Conservation (phyloP, 352 stramenopile genomes). For the Phytophthora pseudosyringae region DNA sequence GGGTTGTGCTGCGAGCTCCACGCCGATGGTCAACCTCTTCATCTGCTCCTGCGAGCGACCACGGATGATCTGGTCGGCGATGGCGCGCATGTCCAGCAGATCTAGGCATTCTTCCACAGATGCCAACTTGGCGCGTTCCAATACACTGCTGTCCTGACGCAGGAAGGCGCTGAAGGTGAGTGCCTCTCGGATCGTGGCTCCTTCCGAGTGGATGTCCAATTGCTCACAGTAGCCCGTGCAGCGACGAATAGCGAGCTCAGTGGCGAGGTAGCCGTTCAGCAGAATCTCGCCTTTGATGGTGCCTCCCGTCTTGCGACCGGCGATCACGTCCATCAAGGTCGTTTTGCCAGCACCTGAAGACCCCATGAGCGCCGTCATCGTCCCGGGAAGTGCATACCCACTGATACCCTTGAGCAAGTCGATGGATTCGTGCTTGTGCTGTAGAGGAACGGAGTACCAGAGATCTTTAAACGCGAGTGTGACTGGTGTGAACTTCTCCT, state of each 20-base stretch:
- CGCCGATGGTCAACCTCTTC: conserved; percentile 82
- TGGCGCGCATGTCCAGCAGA: conserved; percentile 35
- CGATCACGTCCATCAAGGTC: conserved; percentile 57
- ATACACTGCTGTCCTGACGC: conserved; percentile 46
- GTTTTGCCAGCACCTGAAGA: conserved; percentile 81
- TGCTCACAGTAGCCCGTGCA: conserved; percentile 43
- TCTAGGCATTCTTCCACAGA: conserved; percentile 46
- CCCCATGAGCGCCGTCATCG: conserved; percentile 63
- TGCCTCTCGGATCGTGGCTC: conserved; percentile 83
- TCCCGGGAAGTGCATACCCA: conserved; percentile 48
- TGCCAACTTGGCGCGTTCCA: conserved; percentile 28
- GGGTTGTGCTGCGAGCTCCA: conserved; percentile 90
- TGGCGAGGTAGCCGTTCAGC: conserved; percentile 42
- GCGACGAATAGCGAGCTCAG: conserved; percentile 34
- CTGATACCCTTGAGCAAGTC: conserved; percentile 77
- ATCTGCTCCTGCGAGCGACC: conserved; percentile 52
- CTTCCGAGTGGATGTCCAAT: conserved; percentile 28
- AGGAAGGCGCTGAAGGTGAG: conserved; percentile 89
- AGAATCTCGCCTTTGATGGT: conserved; percentile 59
- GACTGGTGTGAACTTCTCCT: conserved; percentile 30
- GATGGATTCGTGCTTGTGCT: conserved; percentile 39
- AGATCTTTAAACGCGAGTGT: conserved; percentile 44
- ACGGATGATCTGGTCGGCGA: conserved; percentile 49
- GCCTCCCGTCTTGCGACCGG: conserved; percentile 86
- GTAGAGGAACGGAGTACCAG: conserved; percentile 33